These are phyloP conservation scores for Cutaneotrichosporon cyanovorans DNA, from an alignment of 1,284 basidiomycete species.

Conservation along the genomic window DNA sequence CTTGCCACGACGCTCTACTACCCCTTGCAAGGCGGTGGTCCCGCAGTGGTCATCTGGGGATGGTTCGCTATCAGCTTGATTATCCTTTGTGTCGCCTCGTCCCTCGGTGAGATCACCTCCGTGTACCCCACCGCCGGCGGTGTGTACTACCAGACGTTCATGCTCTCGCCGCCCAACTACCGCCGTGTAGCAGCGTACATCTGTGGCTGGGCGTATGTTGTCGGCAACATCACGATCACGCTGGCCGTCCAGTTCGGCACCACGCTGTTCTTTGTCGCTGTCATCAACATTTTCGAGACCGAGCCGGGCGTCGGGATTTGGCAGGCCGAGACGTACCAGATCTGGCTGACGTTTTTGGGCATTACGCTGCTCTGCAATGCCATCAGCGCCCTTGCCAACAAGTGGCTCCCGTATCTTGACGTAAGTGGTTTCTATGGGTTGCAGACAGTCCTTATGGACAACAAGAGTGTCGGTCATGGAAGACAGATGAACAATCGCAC, in stretches of 20 bases:
- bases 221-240: slow-evolving; percentile 47
- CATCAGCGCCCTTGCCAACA: slow-evolving; percentile 32
- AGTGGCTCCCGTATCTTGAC: slow-evolving; percentile 32
- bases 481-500: too few species aligned
- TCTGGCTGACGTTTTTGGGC: slow-evolving; percentile 12
- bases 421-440: too few species aligned
- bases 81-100: slow-evolving; percentile 45
- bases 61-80: slow-evolving; percentile 47
- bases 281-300: slow-evolving; percentile 17
- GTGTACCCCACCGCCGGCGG: slow-evolving; percentile 46
- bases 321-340: slow-evolving; percentile 19
- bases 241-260: slow-evolving; percentile 46
- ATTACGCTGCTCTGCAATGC: slow-evolving; percentile 14
- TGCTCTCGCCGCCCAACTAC: slow-evolving; percentile 38
- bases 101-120: slow-evolving; percentile 47
- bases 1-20: slow-evolving; percentile 34
- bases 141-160: slow-evolving; percentile 47
- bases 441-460: background rate
- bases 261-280: slow-evolving; percentile 30
- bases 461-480: background rate
- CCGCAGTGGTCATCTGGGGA: slow-evolving; percentile 34
- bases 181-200: slow-evolving; percentile 44
- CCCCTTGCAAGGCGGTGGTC: slow-evolving; percentile 30
- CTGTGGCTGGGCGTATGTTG: slow-evolving; percentile 47
- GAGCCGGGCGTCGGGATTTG: slow-evolving; percentile 12